phyloP scores from a whole-genome alignment of 208 protist genomes.

The Trypanosoma congolense region DNA sequence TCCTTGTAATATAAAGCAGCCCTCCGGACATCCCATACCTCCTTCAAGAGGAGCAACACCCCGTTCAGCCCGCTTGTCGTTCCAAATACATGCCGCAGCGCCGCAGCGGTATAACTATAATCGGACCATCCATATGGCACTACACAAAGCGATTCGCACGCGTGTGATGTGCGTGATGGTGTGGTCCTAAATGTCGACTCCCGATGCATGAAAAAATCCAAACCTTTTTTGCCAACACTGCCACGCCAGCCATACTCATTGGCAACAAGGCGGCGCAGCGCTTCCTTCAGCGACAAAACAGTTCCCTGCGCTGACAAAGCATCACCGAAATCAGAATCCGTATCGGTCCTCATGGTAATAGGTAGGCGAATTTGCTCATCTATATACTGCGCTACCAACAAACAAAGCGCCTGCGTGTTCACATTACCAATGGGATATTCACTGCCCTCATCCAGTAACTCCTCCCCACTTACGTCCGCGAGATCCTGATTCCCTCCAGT shows the following conservation, averaged over 20 bases:
- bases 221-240: background rate
- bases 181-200: background rate
- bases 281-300: background rate
- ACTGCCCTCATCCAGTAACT: background rate
- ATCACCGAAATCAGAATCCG: background rate
- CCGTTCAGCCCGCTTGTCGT: background rate
- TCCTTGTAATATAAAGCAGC: background rate
- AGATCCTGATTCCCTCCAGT: too few species aligned
- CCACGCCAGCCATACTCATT: background rate
- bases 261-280: background rate
- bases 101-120: background rate
- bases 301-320: background rate
- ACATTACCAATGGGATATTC: background rate
- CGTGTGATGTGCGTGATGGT: background rate
- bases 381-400: background rate
- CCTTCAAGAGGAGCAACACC: slow-evolving; percentile 3
- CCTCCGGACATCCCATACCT: background rate
- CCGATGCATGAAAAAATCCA: background rate
- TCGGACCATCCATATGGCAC: background rate
- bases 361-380: background rate
- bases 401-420: background rate
- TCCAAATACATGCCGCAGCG: background rate
- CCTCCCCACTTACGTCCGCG: background rate
- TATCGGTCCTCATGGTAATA: background rate
- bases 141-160: background rate